These are phyloP conservation scores for Epichloe gansuensis DNA, from an alignment of 2,329 filamentous ascomycete species.

Conservation along the genomic window DNA sequence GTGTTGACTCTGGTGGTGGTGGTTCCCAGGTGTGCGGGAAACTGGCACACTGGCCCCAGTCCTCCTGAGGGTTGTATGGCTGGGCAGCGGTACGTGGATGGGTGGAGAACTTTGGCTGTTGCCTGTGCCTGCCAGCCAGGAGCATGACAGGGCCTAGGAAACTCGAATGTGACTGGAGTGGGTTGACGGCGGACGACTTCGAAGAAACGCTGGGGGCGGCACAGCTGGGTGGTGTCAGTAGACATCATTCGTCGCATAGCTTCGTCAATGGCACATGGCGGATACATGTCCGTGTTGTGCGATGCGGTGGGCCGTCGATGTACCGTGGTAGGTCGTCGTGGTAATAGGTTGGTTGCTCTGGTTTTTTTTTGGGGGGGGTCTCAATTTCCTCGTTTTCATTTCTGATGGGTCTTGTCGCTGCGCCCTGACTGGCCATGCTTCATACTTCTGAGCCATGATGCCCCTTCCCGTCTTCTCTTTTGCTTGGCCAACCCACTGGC, in stretches of 20 bases:
- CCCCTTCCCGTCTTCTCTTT: slow-evolving; percentile 8
- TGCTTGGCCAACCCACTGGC: slow-evolving; percentile 4
- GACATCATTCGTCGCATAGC: neutral
- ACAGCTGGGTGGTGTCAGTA: slow-evolving; percentile 8
- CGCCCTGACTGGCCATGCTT: neutral
- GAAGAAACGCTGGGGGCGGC: slow-evolving; percentile 12
- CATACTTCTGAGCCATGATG: slow-evolving; percentile 8
- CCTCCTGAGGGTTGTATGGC: neutral
- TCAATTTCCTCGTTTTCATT: slow-evolving; percentile 2
- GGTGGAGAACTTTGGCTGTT: neutral
- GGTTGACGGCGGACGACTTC: slow-evolving; percentile 4
- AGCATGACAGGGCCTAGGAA: neutral
- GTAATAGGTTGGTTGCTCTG: neutral
- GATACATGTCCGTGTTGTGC: neutral
- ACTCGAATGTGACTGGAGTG: neutral
- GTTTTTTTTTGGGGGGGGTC: neutral
- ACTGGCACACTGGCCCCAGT: neutral
- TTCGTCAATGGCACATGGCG: neutral
- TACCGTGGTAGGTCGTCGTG: neutral
- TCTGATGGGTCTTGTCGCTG: neutral
- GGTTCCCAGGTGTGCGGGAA: slow-evolving; percentile 1
- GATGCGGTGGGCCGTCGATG: neutral
- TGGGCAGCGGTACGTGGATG: neutral
- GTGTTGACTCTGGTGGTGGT: neutral
- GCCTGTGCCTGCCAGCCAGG: too few species aligned